A percentile compares a stretch with the other conserved stretches of the same genome.
Conservation (phyloP, 441 rosid species). For the Gossypium schwendimanii region DNA sequence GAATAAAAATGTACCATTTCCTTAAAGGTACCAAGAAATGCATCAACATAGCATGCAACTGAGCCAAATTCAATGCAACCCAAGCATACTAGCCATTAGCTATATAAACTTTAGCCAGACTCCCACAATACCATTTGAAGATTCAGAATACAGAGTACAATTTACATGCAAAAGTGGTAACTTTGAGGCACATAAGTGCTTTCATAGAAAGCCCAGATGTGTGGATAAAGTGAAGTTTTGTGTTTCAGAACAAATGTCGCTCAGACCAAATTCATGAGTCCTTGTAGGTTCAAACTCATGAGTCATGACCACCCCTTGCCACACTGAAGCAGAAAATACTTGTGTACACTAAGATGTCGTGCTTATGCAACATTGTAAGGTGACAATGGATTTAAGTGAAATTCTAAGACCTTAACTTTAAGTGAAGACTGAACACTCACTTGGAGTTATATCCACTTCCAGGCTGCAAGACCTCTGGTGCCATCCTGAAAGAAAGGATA, state of each 20-base stretch:
- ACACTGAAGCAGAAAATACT: constrained; percentile 1
- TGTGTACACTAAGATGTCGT: background rate
- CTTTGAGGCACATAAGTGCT: background rate
- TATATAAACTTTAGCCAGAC: background rate
- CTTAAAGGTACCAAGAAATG: background rate
- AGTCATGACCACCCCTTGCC: background rate
- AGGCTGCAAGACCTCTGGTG: constrained; percentile 98
- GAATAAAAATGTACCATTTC: background rate
- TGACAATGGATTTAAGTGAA: background rate
- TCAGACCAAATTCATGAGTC: background rate
- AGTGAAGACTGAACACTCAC: constrained; percentile 40
- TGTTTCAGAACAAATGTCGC: background rate
- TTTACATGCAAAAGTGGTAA: background rate
- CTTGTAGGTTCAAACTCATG: constrained; percentile 3
- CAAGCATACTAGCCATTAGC: background rate
- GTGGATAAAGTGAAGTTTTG: background rate
- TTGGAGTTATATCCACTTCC: constrained; percentile 94
- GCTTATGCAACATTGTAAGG: background rate
- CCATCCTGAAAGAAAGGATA: constrained; percentile 68
- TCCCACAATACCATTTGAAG: background rate
- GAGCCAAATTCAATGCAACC: background rate
- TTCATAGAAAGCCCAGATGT: background rate
- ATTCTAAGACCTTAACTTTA: constrained; percentile 5
- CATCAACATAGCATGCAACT: background rate
- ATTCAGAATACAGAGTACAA: background rate